Evolutionary conservation across 2,329 filamentous ascomycete genomes (phyloP), one percentile per base, ranked within the genome.

Genomic region (Verticillium isaacii): DNA sequence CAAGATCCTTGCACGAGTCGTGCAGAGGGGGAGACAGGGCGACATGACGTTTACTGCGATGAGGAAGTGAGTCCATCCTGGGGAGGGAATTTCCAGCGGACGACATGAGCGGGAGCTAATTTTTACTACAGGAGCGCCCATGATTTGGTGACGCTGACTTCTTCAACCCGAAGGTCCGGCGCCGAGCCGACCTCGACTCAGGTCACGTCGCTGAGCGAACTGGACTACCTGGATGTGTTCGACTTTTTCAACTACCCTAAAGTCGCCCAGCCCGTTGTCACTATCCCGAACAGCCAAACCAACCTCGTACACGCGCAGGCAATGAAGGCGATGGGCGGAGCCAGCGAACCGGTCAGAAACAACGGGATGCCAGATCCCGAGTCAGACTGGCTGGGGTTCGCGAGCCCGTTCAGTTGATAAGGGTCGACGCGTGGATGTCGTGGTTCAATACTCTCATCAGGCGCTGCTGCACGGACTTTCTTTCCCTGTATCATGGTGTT

Each of bases 191-290:
- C 74, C 5, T 75, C 75, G 17, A 75, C 75, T 0, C 76, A 77
- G 52, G 66, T 71, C 2, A 74, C 75, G 4, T 74, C 77, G 0
- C 69, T 76, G 5, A 73, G 69, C 63, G 77, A 80, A 61, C 69
- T 80, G 2, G 78, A 80, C 62, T 75, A 74, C 55, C 77, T 80
- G 23, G 77, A 80, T 32, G 71, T 80, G 3, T 80, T 80, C 55
- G 77, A 79, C 64, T 80, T 80, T 61, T 80, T 80, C 67, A 78
- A 79, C 29, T 77, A 75, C 52, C 77, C 77, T 14, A 75, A 74
- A 19, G 61, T 75, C 1, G 61, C 68, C 1, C 68, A 70, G 34
- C 61, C 68, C 15, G 63, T 57, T 5, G 15, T 59, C 32, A 61
- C 61, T 32, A 66, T 68, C 1, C 70, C 74, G 34, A 66, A 67